Evolutionary conservation across 1,284 basidiomycete genomes (phyloP).

Genomic region (Cryptococcus jaspeensis): DNA sequence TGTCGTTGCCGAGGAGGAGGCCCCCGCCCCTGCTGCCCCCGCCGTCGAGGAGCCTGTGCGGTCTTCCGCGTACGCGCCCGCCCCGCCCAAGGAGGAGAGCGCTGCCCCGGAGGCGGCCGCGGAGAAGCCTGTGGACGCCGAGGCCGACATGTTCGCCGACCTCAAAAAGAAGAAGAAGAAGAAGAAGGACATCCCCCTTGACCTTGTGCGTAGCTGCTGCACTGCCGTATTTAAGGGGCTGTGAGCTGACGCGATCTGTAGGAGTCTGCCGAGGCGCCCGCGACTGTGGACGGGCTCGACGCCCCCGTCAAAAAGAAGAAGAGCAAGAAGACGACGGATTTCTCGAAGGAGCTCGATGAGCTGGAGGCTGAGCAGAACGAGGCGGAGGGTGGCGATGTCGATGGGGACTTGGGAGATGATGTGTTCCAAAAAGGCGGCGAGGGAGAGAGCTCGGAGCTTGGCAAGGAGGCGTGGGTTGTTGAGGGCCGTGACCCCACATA

Average conservation of each 20-base stretch:
- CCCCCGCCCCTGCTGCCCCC: slow-evolving; percentile 26
- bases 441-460: slow-evolving; percentile 56
- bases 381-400: slow-evolving; percentile 58
- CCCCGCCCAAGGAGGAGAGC: slow-evolving; percentile 28
- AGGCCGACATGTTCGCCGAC: slow-evolving; percentile 53
- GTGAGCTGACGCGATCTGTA: slow-evolving; percentile 4
- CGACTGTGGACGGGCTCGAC: slow-evolving; percentile 52
- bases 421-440: slow-evolving; percentile 62
- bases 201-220: slow-evolving; percentile 32
- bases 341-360: slow-evolving; percentile 70
- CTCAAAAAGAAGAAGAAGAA: slow-evolving; percentile 58
- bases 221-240: neutral
- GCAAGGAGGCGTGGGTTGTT: slow-evolving; percentile 71
- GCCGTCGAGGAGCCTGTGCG: slow-evolving; percentile 33
- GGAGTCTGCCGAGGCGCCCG: slow-evolving; percentile 26
- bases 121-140: slow-evolving; percentile 34
- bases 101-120: slow-evolving; percentile 9
- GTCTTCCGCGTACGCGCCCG: slow-evolving; percentile 19
- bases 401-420: slow-evolving; percentile 76
- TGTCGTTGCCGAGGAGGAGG: slow-evolving; percentile 50
- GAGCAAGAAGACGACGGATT: slow-evolving; percentile 54
- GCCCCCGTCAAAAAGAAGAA: slow-evolving; percentile 58
- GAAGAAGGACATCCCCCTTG: slow-evolving; percentile 52
- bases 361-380: slow-evolving; percentile 54
- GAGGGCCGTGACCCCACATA: slow-evolving; percentile 95